Percentiles rank a stretch among this genome's conserved stretches.
phyloP scores from a whole-genome alignment of 2,329 filamentous ascomycete species.

The Fusarium stilboides region DNA sequence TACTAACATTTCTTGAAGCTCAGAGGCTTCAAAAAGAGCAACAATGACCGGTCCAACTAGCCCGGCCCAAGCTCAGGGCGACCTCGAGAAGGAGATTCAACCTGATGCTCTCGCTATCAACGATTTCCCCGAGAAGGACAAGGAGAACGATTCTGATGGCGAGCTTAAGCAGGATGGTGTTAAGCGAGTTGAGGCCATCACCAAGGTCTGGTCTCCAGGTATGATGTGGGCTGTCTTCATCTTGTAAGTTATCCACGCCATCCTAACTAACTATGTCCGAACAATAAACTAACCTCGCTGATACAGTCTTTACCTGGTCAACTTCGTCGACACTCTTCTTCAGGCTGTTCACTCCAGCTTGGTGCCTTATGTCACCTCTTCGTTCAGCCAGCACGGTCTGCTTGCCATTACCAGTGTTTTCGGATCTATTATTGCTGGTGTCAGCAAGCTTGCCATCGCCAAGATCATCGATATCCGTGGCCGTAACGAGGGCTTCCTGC shows the following conservation, averaged over 20 bases:
- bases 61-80: constrained; percentile 16
- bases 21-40: background rate
- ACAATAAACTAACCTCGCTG: constrained; percentile 1
- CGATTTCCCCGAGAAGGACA: constrained; percentile 27
- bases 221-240: constrained; percentile 58
- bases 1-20: background rate
- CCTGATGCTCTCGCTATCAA: constrained; percentile 16
- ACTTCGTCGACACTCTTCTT: constrained; percentile 57
- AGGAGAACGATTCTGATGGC: constrained; percentile 39
- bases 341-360: constrained; percentile 63
- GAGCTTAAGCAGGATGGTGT: constrained; percentile 58
- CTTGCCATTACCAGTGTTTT: constrained; percentile 76
- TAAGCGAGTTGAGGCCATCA: constrained; percentile 57
- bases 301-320: constrained; percentile 58
- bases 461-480: constrained; percentile 67
- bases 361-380: constrained; percentile 76
- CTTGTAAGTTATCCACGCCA: constrained; percentile 51
- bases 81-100: constrained; percentile 41
- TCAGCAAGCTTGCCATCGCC: constrained; percentile 59
- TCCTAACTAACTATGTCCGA: background rate
- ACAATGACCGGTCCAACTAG: constrained; percentile 18
- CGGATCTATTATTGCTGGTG: constrained; percentile 61
- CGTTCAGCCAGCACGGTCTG: constrained; percentile 75
- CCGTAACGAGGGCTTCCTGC: constrained; percentile 62
- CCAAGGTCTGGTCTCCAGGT: constrained; percentile 57